A percentile compares a stretch with the other conserved stretches of the same genome.
Evolutionary conservation across 768 basidiomycete genomes (phyloP).

Genomic region (Suillus brevipes): DNA sequence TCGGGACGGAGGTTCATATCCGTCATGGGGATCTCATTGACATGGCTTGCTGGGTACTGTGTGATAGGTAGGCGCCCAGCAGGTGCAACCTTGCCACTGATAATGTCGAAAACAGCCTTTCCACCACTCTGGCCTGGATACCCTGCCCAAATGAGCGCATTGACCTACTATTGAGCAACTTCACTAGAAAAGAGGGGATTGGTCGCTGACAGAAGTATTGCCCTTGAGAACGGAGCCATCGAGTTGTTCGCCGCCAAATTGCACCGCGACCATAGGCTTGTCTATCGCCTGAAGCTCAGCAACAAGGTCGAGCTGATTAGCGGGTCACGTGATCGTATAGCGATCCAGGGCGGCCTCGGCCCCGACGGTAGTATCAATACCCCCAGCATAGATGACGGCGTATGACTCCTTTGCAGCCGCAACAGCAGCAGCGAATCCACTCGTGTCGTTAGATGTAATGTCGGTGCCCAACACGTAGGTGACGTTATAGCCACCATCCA

Average conservation of each 20-base stretch:
- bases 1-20: slow-evolving; percentile 57
- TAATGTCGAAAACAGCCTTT: slow-evolving; percentile 50
- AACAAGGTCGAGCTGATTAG: slow-evolving; percentile 53
- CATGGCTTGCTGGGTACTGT: slow-evolving; percentile 53
- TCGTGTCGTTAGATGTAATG: slow-evolving; percentile 39
- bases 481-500: slow-evolving; percentile 46
- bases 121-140: slow-evolving; percentile 43
- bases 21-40: slow-evolving; percentile 52
- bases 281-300: slow-evolving; percentile 43
- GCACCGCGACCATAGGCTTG: slow-evolving; percentile 54
- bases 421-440: slow-evolving; percentile 52
- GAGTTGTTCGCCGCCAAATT: slow-evolving; percentile 60
- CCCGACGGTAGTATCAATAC: slow-evolving; percentile 52
- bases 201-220: slow-evolving; percentile 38
- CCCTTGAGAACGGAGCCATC: slow-evolving; percentile 48
- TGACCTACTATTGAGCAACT: slow-evolving; percentile 37
- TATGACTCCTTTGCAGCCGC: slow-evolving; percentile 50
- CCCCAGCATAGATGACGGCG: slow-evolving; percentile 52
- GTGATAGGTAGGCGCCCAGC: slow-evolving; percentile 56
- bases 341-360: slow-evolving; percentile 50
- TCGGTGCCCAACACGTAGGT: slow-evolving; percentile 45
- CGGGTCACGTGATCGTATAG: slow-evolving; percentile 52
- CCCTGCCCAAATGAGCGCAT: slow-evolving; percentile 56
- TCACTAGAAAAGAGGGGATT: not conserved
- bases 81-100: slow-evolving; percentile 51